A percentile compares a stretch with the other conserved stretches of the same genome.
Conservation (phyloP, 164 flowering plant species). For the Piper betle region DNA sequence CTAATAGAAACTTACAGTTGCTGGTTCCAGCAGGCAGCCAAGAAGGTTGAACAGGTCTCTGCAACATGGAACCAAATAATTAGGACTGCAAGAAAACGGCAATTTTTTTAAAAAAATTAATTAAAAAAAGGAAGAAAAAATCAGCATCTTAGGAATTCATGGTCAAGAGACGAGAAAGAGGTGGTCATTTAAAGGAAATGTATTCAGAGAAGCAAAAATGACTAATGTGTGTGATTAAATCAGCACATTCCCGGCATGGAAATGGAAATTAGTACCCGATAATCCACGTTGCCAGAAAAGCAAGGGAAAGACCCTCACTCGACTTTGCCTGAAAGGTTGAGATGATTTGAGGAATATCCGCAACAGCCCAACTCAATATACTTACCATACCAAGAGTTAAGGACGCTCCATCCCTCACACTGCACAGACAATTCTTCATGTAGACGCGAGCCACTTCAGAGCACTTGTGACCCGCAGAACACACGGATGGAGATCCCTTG, state of each 20-base stretch:
- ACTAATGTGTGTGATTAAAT: not conserved
- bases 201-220: not conserved
- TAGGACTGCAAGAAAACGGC: not conserved
- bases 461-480: constrained; percentile 21
- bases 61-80: constrained; percentile 6
- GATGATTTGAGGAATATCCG: constrained; percentile 68
- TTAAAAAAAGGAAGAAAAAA: not conserved
- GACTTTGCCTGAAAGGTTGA: constrained; percentile 54
- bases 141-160: no score
- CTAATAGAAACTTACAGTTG: constrained; percentile 47
- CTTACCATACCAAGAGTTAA: constrained; percentile 45
- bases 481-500: constrained; percentile 12
- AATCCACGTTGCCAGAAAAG: constrained; percentile 59
- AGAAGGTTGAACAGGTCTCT: constrained; percentile 67
- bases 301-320: constrained; percentile 47
- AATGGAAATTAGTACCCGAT: constrained; percentile 32
- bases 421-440: constrained; percentile 44
- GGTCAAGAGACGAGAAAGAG: not conserved
- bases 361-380: constrained; percentile 59
- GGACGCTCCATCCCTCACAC: constrained; percentile 34
- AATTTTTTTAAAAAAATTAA: not conserved
- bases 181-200: not conserved
- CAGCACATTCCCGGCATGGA: not conserved
- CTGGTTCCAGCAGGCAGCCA: constrained; percentile 70
- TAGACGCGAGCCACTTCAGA: constrained; percentile 22